Conservation (phyloP, 352 stramenopile genomes). For the Phytophthora foliorum region DNA sequence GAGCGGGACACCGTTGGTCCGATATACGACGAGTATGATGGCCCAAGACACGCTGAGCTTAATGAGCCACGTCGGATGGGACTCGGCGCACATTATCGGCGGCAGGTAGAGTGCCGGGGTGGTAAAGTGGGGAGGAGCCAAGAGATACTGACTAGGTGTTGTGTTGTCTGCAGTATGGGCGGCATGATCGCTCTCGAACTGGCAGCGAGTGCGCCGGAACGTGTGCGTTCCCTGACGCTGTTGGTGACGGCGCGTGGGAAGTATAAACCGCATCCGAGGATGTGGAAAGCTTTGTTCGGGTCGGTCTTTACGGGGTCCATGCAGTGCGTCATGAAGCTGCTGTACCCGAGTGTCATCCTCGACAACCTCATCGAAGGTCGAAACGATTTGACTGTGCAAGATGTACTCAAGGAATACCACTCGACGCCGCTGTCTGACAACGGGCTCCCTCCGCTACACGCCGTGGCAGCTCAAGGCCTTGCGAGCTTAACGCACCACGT, state of each 20-base stretch:
- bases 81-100: slow-evolving; percentile 47
- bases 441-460: slow-evolving; percentile 33
- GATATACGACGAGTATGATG: slow-evolving; percentile 61
- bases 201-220: slow-evolving; percentile 34
- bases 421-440: slow-evolving; percentile 31
- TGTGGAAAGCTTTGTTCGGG: slow-evolving; percentile 41
- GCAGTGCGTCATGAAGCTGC: slow-evolving; percentile 37
- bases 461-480: slow-evolving; percentile 52
- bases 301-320: slow-evolving; percentile 33
- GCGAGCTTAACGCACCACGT: slow-evolving; percentile 64
- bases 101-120: slow-evolving; percentile 22
- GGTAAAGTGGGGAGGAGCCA: neutral
- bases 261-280: slow-evolving; percentile 30
- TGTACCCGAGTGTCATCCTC: slow-evolving; percentile 41
- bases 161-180: slow-evolving; percentile 41
- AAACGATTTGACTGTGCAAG: slow-evolving; percentile 37
- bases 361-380: slow-evolving; percentile 33
- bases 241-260: slow-evolving; percentile 45
- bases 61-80: slow-evolving; percentile 51
- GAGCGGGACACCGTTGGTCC: slow-evolving; percentile 37
- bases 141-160: neutral
- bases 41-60: slow-evolving; percentile 53
- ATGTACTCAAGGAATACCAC: slow-evolving; percentile 50
- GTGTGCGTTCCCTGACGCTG: slow-evolving; percentile 47
- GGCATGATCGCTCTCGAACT: slow-evolving; percentile 59